Conservation (phyloP, 2,329 filamentous ascomycete species). For the Didymella glomerata region DNA sequence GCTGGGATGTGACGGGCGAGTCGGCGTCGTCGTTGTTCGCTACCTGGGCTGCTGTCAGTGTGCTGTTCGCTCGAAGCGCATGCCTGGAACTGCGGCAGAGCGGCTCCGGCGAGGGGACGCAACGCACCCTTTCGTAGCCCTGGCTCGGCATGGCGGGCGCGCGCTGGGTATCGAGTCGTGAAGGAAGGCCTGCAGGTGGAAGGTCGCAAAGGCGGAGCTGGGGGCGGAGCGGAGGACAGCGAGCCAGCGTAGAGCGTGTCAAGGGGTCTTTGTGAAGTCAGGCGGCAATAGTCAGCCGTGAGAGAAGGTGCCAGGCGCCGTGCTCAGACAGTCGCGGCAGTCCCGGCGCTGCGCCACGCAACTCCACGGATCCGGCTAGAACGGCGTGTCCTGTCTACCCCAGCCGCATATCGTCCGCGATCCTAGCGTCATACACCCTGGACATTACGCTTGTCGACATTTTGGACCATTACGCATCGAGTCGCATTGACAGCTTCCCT, state of each 20-base stretch:
- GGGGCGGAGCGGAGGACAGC: background rate
- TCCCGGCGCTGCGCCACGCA: background rate
- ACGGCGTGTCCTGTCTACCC: background rate
- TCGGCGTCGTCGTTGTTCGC: slow-evolving; percentile 56
- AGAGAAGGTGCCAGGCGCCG: slow-evolving; percentile 3
- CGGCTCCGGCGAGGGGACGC: slow-evolving; percentile 21
- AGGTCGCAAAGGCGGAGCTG: background rate
- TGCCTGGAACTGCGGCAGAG: background rate
- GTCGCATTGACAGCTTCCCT: no score
- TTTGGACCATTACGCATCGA: background rate
- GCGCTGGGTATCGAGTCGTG: background rate
- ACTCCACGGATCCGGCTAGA: background rate
- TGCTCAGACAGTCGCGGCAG: background rate
- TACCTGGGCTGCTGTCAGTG: slow-evolving; percentile 43
- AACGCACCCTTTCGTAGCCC: slow-evolving; percentile 60
- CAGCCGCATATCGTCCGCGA: background rate
- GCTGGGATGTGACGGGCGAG: slow-evolving; percentile 39
- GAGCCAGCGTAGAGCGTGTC: background rate
- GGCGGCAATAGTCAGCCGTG: slow-evolving; percentile 13
- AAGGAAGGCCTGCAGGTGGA: background rate
- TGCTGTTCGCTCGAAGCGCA: background rate
- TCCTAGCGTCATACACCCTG: background rate
- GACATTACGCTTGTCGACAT: no score
- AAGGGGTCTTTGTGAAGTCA: background rate
- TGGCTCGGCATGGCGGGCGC: slow-evolving; percentile 53